Base-by-base conservation (phyloP, 225 moss, liverwort and hornwort genomes). In the Sphagnum tenellum region DNA sequence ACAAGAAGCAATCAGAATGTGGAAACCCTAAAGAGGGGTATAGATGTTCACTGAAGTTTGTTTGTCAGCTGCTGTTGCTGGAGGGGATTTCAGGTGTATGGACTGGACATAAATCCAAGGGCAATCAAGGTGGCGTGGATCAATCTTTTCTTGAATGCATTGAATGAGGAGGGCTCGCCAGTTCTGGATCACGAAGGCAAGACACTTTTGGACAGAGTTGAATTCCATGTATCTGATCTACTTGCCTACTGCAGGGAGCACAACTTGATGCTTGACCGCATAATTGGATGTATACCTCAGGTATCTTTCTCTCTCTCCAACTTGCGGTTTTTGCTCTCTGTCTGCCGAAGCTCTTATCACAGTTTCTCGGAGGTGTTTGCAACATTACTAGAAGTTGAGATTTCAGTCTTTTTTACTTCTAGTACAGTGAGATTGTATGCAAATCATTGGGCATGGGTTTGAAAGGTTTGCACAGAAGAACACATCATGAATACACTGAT, bases 201-300 rank as follows among this genome's bases (percentile, higher is more conserved):
- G 69, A 84, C 86, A 55, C 72, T 98, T 53, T 75, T 98, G 62
- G 90, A 98, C 72, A 85, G 93, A 60, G 93, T 98, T 67, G 98
- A 98, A 65, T 98, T 98, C 70, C 77, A 98, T 74, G 98, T 88
- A 68, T 98, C 98, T 66, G 98, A 98, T 79, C 73, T 98, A 64
- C 88, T 98, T 67, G 85, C 75, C 55, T 90, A 89, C 77, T 98
- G 98, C 72, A 82, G 77, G 56, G 85, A 93, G 59, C 78, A 80
- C 51, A 87, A 86, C 45, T 79, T 98, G 67, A 78, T 90, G 72
- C 79, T 98, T 77, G 98, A 98, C 72, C 98, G 93, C 58, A 89
- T 98, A 50, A 83, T 98, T 59, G 98, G 98, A 73, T 98, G 98
- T 78, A 98, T 98, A 76, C 98, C 98, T 29, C 98, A 98, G 89